Base-by-base conservation (phyloP, 2,329 filamentous ascomycete species). In the Calonectria henricotiae region DNA sequence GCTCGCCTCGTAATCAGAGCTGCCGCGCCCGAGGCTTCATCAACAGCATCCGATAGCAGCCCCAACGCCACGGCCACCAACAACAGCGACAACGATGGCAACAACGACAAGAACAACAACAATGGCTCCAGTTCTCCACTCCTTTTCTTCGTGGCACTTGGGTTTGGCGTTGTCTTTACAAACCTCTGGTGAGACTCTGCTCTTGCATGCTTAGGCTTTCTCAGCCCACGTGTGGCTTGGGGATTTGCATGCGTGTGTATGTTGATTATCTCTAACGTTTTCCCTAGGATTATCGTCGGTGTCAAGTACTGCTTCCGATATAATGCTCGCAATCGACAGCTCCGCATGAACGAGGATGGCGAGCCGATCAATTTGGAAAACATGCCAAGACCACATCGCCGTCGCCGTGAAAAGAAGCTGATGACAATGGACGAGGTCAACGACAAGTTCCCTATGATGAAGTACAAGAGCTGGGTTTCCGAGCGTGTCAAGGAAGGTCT, bases 381-480 rank as follows among this genome's bases (percentile, higher is more conserved):
- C 68, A 95, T 98, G 89, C 94, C 94, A 68, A 83, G 94, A 70
- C 92, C 94, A 62, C 95, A 96, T 81, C 90, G 96, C 68, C 90
- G 96, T 78, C 90, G 96, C 74, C 91, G 95, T 70, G 96, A 99
- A 83, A 99, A 99, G 90, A 99, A 98, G 82, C 84, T 99, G 76
- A 98, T 99, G 96, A 94, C 93, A 2, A 98, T 98, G 91, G 96
- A 99, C 72, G 96, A 99, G 83, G 96, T 99, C 73, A 98, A 99
- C 80, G 95, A 97, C 76, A 94, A 97, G 76, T 99, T 99, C 78
- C 96, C 96, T 0, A 90, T 98, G 84, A 92, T 91, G 76, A 98
- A 98, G 83, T 99, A 99, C 89, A 98, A 99, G 86, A 90, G 89
- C 63, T 99, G 96, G 96, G 93, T 96, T 69, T 92, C 93, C 7